A percentile compares a stretch with the other conserved stretches of the same genome.
Evolutionary conservation across 179 eudicot species (phyloP).

Genomic region (Beta corolliflora): DNA sequence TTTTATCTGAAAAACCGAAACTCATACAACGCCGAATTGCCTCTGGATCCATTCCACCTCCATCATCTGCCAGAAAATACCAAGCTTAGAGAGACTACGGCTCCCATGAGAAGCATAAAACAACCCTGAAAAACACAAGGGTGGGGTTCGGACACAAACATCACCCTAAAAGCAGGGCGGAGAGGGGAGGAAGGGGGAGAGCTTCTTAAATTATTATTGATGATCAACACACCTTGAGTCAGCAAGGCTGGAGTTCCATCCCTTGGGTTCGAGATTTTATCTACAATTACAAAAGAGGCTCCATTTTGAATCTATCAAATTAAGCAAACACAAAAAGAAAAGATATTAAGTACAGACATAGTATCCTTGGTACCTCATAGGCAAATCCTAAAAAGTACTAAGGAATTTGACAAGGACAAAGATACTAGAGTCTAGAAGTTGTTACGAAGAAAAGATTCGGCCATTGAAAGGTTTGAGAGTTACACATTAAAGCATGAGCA

Average conservation of each 20-base stretch:
- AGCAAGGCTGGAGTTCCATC: constrained; percentile 74
- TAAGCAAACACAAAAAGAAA: constrained; percentile 27
- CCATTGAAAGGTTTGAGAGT: neutral
- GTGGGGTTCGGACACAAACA: neutral
- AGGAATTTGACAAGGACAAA: neutral
- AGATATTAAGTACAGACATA: neutral
- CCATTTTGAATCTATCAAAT: constrained; percentile 77
- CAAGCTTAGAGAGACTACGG: neutral
- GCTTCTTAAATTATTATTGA: neutral
- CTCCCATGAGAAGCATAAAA: constrained; percentile 9
- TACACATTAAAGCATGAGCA: neutral
- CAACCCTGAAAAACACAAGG: neutral
- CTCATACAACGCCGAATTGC: constrained; percentile 18
- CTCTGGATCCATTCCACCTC: constrained; percentile 22
- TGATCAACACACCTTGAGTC: constrained; percentile 60
- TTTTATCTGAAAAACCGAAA: constrained; percentile 20
- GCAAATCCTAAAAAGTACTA: neutral
- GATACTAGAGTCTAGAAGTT: neutral
- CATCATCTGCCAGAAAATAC: constrained; percentile 15
- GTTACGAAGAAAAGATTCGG: no score
- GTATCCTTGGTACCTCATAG: neutral
- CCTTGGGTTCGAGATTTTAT: constrained; percentile 71
- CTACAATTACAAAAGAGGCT: constrained; percentile 80
- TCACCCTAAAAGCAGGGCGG: neutral
- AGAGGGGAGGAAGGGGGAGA: neutral